Evolutionary conservation across 78 protist genomes (phyloP), one percentile per base, ranked within the genome.

Genomic region (Pelomyxa schiedti): DNA sequence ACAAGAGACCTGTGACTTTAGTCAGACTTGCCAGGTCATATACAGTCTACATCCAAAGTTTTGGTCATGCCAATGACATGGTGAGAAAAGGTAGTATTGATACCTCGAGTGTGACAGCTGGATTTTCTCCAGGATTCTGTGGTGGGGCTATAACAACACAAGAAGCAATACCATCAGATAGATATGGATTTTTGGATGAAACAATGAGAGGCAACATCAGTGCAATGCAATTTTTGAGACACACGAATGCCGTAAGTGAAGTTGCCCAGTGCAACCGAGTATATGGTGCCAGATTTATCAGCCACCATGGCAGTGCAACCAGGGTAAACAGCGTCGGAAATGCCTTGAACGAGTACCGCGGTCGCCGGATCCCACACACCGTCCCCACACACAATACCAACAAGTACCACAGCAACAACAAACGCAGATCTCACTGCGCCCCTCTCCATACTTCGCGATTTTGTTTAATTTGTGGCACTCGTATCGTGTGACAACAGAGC

Each of bases 1-100:
- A n/a, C n/a, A n/a, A n/a, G n/a, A n/a, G n/a, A n/a, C n/a, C 86
- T 29, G 79, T 75, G 26, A 81, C 86, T 63, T 81, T 81, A 75
- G 86, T 69, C 39, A 79, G 75, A 66, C 79, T 74, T 30, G 86
- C 86, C 86, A 81, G 66, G 53, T 81, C 86, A 74, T 75, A 81
- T 64, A 69, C 37, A 47, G 86, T 81, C 74, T 73, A 24, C 30
- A 6, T 2, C 41, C n/a, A 7, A 29, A n/a, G n/a, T n/a, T n/a
- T 74, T 39, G 2, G 3, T 65, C n/a, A 1, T 39, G 29, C 41
- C 8, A 7, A 69, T 72, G 2, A 72, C 26, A n/a, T 26, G 7
- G 37, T 7, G 37, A 66, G 38, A 16, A 8, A 66, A 66, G 36
- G 8, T 30, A 42, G 36, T 8, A 72, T 16, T 16, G 74, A 42